phyloP scores from a whole-genome alignment of 495 filamentous ascomycete species.

The Tuber umbilicatum region DNA sequence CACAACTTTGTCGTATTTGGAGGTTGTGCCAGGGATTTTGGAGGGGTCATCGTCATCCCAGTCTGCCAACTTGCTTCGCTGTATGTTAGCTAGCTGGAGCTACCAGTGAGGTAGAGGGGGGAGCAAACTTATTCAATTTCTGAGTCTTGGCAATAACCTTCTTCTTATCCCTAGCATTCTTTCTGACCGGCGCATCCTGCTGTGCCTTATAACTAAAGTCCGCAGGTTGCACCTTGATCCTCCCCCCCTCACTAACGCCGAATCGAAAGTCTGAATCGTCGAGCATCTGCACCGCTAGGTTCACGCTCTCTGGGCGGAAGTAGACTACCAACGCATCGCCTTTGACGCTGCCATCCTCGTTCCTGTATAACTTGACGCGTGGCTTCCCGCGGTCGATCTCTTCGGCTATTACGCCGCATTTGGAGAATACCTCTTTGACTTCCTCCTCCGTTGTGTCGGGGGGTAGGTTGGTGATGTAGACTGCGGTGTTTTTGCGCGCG shows the following conservation, averaged over 20 bases:
- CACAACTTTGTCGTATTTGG: constrained; percentile 69
- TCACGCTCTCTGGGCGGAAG: constrained; percentile 84
- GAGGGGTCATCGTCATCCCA: constrained; percentile 83
- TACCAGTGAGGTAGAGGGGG: not conserved
- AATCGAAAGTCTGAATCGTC: constrained; percentile 83
- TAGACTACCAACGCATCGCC: constrained; percentile 90
- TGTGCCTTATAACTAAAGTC: constrained; percentile 77
- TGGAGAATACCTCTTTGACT: constrained; percentile 73
- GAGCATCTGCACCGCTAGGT: constrained; percentile 80
- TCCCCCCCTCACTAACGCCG: constrained; percentile 51
- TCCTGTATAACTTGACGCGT: constrained; percentile 87
- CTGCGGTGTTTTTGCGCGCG: constrained; percentile 69
- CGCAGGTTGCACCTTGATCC: constrained; percentile 75
- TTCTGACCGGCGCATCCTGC: constrained; percentile 53
- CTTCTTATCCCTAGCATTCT: constrained; percentile 60
- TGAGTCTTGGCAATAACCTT: constrained; percentile 87
- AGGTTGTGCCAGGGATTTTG: constrained; percentile 50
- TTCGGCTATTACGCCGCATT: constrained; percentile 88
- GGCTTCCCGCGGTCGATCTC: constrained; percentile 78
- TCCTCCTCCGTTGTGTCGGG: constrained; percentile 70
- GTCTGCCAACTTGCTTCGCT: constrained; percentile 70
- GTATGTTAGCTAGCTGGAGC: constrained; percentile 10
- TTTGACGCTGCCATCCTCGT: constrained; percentile 77
- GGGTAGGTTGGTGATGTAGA: constrained; percentile 84
- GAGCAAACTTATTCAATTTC: constrained; percentile 60